Conservation (phyloP, 768 basidiomycete species). For the Serendipita sp. region DNA sequence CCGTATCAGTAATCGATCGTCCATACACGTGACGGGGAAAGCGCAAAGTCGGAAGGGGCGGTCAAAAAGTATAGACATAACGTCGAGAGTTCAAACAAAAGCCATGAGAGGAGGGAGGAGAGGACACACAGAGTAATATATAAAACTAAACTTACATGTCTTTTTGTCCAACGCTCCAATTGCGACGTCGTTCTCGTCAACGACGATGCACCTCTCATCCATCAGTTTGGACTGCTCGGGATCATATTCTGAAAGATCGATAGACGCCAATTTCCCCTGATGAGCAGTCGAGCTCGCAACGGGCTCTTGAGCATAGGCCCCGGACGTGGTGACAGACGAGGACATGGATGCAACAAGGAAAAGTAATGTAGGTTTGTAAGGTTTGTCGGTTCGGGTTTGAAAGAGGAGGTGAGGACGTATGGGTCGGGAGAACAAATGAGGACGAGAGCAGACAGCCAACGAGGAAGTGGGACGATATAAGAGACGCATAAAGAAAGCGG, state of each 20-base stretch:
- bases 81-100: background rate
- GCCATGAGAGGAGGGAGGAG: background rate
- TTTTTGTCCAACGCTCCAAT: slow-evolving; percentile 90
- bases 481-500: too few relatives aligned
- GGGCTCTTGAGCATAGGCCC: background rate
- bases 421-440: too few relatives aligned
- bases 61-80: background rate
- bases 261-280: slow-evolving; percentile 32
- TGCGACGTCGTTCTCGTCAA: slow-evolving; percentile 71
- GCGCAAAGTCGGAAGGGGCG: too few relatives aligned
- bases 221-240: slow-evolving; percentile 85
- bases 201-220: slow-evolving; percentile 89
- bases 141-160: slow-evolving; percentile 47
- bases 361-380: too few relatives aligned
- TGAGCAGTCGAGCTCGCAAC: slow-evolving; percentile 5
- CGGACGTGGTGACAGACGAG: too few relatives aligned
- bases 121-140: background rate
- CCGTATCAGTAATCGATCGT: too few relatives aligned
- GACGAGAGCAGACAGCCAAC: too few relatives aligned
- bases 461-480: too few relatives aligned
- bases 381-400: too few relatives aligned
- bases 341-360: too few relatives aligned
- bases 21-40: too few relatives aligned
- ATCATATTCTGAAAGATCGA: slow-evolving; percentile 77
- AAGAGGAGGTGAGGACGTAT: too few relatives aligned